phyloP scores from a whole-genome alignment of 192 early-diverging fungal genomes.

The Haplosporangium gracile region DNA sequence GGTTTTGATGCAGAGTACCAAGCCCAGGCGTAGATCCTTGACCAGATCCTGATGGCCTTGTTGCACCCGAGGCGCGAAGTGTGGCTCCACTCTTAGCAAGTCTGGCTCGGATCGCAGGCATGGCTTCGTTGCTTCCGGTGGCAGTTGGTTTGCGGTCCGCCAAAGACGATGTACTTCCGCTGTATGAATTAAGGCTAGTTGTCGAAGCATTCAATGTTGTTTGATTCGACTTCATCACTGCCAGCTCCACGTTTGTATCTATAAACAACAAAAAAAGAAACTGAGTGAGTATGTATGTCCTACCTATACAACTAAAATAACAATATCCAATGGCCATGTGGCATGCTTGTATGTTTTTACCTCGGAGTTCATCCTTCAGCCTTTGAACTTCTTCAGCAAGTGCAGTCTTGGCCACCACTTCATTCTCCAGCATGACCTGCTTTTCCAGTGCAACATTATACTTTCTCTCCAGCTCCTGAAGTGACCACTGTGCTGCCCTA shows the following conservation, averaged over 20 bases:
- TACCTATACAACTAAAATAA: background rate
- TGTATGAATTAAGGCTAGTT: constrained; percentile 34
- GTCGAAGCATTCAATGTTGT: constrained; percentile 30
- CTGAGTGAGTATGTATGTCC: background rate
- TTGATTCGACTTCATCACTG: constrained; percentile 64
- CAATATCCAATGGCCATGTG: too few species aligned
- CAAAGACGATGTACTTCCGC: constrained; percentile 32
- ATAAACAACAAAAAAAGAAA: background rate
- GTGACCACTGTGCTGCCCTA: constrained; percentile 76
- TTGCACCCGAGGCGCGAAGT: background rate
- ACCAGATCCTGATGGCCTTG: constrained; percentile 4
- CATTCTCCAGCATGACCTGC: constrained; percentile 74
- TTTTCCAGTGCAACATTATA: constrained; percentile 80
- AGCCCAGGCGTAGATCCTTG: background rate
- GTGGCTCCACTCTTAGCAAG: constrained; percentile 34
- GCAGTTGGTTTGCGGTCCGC: constrained; percentile 31
- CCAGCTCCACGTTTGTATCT: constrained; percentile 68
- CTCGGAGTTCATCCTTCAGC: constrained; percentile 81
- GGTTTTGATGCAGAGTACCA: constrained; percentile 61
- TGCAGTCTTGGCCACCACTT: constrained; percentile 76
- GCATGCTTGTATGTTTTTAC: constrained; percentile 29
- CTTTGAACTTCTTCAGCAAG: constrained; percentile 81
- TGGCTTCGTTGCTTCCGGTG: constrained; percentile 45
- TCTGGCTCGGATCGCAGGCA: constrained; percentile 52
- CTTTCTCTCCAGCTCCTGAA: constrained; percentile 78